Evolutionary conservation across 179 eudicot genomes (phyloP).

Genomic region (Beta corolliflora): DNA sequence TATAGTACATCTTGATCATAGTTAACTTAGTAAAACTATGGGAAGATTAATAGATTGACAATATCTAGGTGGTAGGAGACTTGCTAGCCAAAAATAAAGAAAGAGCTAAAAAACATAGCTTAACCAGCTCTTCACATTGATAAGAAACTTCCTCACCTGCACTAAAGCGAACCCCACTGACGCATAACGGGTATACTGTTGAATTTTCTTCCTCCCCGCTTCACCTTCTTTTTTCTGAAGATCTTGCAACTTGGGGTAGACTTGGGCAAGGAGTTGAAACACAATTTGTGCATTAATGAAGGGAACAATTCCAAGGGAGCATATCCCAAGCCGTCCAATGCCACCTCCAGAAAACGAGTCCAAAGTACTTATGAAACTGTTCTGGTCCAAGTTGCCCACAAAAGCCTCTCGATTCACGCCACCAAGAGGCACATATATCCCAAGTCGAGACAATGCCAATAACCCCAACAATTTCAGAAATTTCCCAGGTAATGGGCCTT

Average conservation of each 20-base stretch:
- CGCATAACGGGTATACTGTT: conserved; percentile 95
- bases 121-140: neutral
- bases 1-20: neutral
- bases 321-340: conserved; percentile 94
- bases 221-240: conserved; percentile 98
- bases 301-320: conserved; percentile 98
- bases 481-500: conserved; percentile 98
- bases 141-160: conserved; percentile 55
- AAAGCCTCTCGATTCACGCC: conserved; percentile 96
- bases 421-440: conserved; percentile 95
- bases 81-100: neutral
- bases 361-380: conserved; percentile 85
- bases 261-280: conserved; percentile 93
- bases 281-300: conserved; percentile 96
- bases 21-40: neutral
- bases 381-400: conserved; percentile 87
- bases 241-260: conserved; percentile 95
- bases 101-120: neutral
- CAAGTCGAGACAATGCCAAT: conserved; percentile 89
- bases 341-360: conserved; percentile 99
- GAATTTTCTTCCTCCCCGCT: conserved; percentile 96
- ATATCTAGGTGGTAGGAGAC: neutral
- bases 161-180: conserved; percentile 98
- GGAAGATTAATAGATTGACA: neutral
- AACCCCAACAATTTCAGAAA: conserved; percentile 87